Base-by-base conservation (phyloP, 2,329 filamentous ascomycete species). In the Claviceps maximensis region DNA sequence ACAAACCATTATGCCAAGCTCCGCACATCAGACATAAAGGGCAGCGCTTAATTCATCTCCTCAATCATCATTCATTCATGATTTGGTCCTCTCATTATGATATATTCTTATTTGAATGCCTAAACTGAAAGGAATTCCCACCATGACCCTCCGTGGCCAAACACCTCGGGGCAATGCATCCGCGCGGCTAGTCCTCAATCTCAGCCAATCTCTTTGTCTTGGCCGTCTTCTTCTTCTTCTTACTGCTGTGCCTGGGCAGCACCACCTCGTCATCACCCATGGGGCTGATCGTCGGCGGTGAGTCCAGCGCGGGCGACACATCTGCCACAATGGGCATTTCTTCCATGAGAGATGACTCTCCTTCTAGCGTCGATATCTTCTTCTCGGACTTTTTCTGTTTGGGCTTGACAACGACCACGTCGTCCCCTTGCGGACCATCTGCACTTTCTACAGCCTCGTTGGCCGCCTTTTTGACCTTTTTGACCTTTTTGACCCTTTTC, bases 301-400 rank as follows among this genome's bases (percentile, higher is more conserved):
- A 4, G 21, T 40, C 17, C 19, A 40, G 27, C 12, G 12, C 27
- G 13, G 27, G 23, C 12, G 40, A 44, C 23, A 15, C 3, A 23
- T 38, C 42, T 33, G 15, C 41, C 27, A 6, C 21, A 19, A 15
- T 17, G 13, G 27, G 38, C n/a, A 29, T 13, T 36, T 42, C 15
- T 33, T n/a, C 49, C 7, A 41, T 27, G 12, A n/a, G 1, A 4
- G 5, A n/a, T 9, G 27, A 12, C 13, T 6, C 13, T 13, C 25
- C 53, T 45, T 42, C 31, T 29, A 8, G 15, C 41, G n/a, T 27
- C 23, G n/a, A 2, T 47, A 13, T 27, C 40, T 19, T 47, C 50
- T 38, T 52, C 38, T 60, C 68, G 57, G 63, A 69, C 59, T 72
- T 75, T 64, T 74, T 79, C 62, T 77, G 80, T 66, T 76, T 79